phyloP scores from a whole-genome alignment of 1,284 basidiomycete species.

The Ganoderma meredithae region DNA sequence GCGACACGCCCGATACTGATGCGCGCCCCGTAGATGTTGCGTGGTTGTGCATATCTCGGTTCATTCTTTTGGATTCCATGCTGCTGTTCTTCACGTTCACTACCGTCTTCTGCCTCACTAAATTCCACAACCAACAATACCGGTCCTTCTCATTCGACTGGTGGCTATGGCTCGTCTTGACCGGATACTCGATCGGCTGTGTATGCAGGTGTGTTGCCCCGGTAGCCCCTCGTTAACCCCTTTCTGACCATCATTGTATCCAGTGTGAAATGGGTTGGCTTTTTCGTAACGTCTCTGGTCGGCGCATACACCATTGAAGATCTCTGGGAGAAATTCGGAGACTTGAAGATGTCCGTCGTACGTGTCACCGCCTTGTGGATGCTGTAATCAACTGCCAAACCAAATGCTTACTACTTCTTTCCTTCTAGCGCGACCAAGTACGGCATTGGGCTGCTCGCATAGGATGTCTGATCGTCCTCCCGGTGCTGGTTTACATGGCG shows the following conservation, averaged over 20 bases:
- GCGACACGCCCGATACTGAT: slow-evolving; percentile 13
- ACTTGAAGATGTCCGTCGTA: slow-evolving; percentile 90
- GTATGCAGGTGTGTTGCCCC: slow-evolving; percentile 78
- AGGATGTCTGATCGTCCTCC: slow-evolving; percentile 87
- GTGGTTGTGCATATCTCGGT: slow-evolving; percentile 96
- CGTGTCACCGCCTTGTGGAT: slow-evolving; percentile 40
- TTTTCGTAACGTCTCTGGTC: slow-evolving; percentile 94
- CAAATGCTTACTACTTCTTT: background rate
- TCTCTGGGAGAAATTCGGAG: slow-evolving; percentile 98
- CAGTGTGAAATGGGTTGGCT: slow-evolving; percentile 96
- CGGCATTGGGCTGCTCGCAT: slow-evolving; percentile 93
- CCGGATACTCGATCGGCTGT: slow-evolving; percentile 92
- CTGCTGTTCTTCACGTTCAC: slow-evolving; percentile 98
- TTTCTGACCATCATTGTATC: background rate
- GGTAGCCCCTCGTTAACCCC: background rate
- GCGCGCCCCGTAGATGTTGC: slow-evolving; percentile 76
- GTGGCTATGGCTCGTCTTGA: slow-evolving; percentile 95
- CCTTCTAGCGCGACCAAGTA: slow-evolving; percentile 75
- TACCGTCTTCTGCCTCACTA: slow-evolving; percentile 93
- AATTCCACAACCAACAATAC: slow-evolving; percentile 97
- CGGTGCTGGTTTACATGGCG: slow-evolving; percentile 90
- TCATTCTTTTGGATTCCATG: slow-evolving; percentile 98
- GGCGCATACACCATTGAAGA: slow-evolving; percentile 98
- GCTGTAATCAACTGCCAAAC: slow-evolving; percentile 22
- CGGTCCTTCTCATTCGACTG: slow-evolving; percentile 94